These are phyloP conservation scores for Piper longum DNA, from an alignment of 164 flowering plant species.

Conservation along the genomic window DNA sequence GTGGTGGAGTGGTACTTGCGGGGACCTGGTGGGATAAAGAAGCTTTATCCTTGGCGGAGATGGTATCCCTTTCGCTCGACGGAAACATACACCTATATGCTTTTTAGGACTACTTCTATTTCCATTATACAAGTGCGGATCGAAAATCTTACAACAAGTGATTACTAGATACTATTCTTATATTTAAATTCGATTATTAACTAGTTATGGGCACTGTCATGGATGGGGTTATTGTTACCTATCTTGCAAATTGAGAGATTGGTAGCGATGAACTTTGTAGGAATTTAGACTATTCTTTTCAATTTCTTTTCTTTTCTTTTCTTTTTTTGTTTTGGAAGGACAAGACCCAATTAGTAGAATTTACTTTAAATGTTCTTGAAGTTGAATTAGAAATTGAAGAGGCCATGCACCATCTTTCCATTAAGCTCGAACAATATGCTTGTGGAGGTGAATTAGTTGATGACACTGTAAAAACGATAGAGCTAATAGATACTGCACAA, in stretches of 20 bases:
- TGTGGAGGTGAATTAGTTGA: too few species aligned
- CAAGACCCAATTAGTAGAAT: not conserved
- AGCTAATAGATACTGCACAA: too few species aligned
- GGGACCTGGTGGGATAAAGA: slow-evolving; percentile 78
- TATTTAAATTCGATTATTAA: not conserved
- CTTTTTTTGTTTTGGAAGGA: not conserved
- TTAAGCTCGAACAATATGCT: too few species aligned
- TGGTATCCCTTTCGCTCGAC: slow-evolving; percentile 42
- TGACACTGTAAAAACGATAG: too few species aligned
- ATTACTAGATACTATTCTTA: slow-evolving; percentile 10
- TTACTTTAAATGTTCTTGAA: too few species aligned
- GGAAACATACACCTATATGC: slow-evolving; percentile 66
- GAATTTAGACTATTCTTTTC: not conserved
- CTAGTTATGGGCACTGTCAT: not conserved
- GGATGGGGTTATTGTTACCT: not conserved
- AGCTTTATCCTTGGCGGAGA: slow-evolving; percentile 59
- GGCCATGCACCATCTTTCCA: too few species aligned
- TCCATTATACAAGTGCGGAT: slow-evolving; percentile 63
- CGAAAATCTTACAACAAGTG: slow-evolving; percentile 76
- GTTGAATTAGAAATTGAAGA: too few species aligned
- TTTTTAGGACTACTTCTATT: slow-evolving; percentile 53
- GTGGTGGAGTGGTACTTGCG: slow-evolving; percentile 75
- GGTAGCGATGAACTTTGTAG: not conserved
- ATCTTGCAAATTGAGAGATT: not conserved
- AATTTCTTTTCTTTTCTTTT: not conserved